phyloP scores from a whole-genome alignment of 768 basidiomycete species.

The Lanmaoa pseudosensibilis region DNA sequence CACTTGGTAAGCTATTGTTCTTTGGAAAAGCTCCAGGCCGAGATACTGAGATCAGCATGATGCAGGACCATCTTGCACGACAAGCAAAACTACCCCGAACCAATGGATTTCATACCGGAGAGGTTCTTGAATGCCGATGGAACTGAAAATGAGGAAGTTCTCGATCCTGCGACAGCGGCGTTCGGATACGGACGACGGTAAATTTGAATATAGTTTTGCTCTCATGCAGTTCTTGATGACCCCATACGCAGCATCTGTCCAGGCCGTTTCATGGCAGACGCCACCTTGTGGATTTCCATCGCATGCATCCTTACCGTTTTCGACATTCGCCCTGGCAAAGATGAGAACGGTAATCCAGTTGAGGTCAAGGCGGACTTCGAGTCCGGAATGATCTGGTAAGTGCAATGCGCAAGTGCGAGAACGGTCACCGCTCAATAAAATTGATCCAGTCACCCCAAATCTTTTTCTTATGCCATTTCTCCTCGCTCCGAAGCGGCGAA shows the following conservation, averaged over 20 bases:
- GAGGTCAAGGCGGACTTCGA: slow-evolving; percentile 25
- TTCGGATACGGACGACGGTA: slow-evolving; percentile 41
- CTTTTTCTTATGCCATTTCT: slow-evolving; percentile 31
- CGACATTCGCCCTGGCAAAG: slow-evolving; percentile 24
- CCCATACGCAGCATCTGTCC: slow-evolving; percentile 38
- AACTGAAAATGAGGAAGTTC: slow-evolving; percentile 31
- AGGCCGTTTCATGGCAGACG: slow-evolving; percentile 45
- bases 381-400: slow-evolving; percentile 34
- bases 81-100: slow-evolving; percentile 34
- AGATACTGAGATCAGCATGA: slow-evolving; percentile 6
- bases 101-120: slow-evolving; percentile 38
- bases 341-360: slow-evolving; percentile 16
- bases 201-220: neutral
- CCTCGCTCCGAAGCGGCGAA: slow-evolving; percentile 32
- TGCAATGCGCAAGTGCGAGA: neutral
- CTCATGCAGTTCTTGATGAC: neutral
- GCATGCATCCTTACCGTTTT: slow-evolving; percentile 33
- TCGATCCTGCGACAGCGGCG: slow-evolving; percentile 31
- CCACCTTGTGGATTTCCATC: slow-evolving; percentile 38
- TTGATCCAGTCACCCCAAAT: slow-evolving; percentile 29
- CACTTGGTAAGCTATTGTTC: slow-evolving; percentile 44
- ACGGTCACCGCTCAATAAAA: neutral
- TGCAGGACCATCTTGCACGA: slow-evolving; percentile 42
- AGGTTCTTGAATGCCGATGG: slow-evolving; percentile 41
- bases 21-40: neutral